These are phyloP conservation scores for Blastomyces emzantsi DNA, from an alignment of 2,329 filamentous ascomycete species.

Conservation along the genomic window DNA sequence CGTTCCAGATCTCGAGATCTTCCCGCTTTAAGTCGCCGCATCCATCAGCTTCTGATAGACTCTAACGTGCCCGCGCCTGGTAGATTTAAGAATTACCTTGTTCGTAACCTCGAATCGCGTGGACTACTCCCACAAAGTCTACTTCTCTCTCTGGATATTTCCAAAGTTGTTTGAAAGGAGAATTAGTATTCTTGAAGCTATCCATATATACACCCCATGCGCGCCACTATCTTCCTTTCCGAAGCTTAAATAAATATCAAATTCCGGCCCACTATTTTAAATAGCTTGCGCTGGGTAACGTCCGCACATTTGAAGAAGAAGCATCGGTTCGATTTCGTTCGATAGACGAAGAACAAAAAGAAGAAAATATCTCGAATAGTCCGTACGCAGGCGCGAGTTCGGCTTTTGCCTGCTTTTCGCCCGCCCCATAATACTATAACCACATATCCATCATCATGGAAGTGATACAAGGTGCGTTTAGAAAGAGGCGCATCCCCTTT, in stretches of 20 bases:
- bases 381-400: not conserved
- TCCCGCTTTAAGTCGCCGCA: not conserved
- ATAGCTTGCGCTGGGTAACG: not conserved
- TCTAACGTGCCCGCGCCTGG: not conserved
- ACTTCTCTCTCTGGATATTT: not conserved
- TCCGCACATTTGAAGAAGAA: not conserved
- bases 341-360: not conserved
- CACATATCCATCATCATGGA: slow-evolving; percentile 5
- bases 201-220: not conserved
- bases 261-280: not conserved
- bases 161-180: not conserved
- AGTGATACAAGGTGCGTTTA: slow-evolving; percentile 15
- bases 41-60: not conserved
- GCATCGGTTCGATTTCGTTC: not conserved
- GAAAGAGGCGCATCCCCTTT: not conserved
- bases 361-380: not conserved
- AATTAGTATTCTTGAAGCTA: not conserved
- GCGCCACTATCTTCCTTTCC: not conserved
- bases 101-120: not conserved
- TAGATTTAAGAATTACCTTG: not conserved
- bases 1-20: not conserved
- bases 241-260: not conserved
- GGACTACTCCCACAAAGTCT: not conserved
- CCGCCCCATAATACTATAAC: not conserved
- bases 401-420: not conserved